Conservation (phyloP, 2,329 filamentous ascomycete genomes). For the Aureobasidium sp. region DNA sequence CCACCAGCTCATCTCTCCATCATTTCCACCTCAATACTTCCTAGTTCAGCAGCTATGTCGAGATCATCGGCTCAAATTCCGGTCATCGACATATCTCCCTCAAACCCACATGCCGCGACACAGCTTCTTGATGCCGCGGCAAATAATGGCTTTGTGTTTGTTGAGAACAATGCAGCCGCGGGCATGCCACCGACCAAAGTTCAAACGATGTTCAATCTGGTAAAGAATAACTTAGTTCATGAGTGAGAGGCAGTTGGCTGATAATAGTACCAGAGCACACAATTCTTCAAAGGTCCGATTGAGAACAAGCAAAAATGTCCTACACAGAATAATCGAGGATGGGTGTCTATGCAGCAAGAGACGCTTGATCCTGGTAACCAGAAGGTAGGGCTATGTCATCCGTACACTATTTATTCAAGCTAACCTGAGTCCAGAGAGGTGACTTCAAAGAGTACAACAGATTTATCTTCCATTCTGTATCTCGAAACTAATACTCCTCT, state of each 20-base stretch:
- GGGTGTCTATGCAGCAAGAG: constrained; percentile 81
- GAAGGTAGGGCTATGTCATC: constrained; percentile 43
- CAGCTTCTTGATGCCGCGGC: constrained; percentile 70
- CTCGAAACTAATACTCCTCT: neutral
- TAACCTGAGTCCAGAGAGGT: constrained; percentile 46
- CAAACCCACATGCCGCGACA: constrained; percentile 52
- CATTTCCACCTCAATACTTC: neutral
- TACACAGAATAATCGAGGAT: constrained; percentile 71
- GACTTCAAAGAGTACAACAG: constrained; percentile 73
- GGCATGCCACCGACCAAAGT: constrained; percentile 57
- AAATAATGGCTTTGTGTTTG: constrained; percentile 82
- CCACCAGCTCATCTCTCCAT: neutral
- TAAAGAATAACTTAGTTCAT: constrained; percentile 30
- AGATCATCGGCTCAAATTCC: constrained; percentile 47
- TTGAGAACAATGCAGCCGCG: constrained; percentile 59
- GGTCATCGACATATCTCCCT: constrained; percentile 68
- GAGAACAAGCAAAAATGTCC: constrained; percentile 67
- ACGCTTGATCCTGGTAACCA: constrained; percentile 79
- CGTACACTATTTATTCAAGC: neutral
- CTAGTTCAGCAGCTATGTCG: neutral
- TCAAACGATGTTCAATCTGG: constrained; percentile 64
- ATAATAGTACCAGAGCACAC: constrained; percentile 18
- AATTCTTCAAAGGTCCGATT: constrained; percentile 62
- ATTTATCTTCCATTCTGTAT: neutral
- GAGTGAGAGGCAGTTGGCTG: neutral